phyloP scores from a whole-genome alignment of 225 moss, liverwort and hornwort genomes.

The Climacium dendroides region DNA sequence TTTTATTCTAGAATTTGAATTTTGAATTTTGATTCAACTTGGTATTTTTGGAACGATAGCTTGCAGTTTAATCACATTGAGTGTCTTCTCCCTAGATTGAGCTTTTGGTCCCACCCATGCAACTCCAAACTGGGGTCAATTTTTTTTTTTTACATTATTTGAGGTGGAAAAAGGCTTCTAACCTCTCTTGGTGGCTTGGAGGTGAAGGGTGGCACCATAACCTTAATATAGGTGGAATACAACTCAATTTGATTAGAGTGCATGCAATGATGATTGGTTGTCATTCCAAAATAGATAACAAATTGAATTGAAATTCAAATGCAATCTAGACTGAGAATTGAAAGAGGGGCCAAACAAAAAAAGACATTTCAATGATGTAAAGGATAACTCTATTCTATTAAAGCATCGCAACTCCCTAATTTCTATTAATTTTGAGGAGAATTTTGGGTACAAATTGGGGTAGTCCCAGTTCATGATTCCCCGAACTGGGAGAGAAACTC shows the following conservation, averaged over 20 bases:
- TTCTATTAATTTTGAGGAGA: not conserved
- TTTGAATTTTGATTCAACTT: not conserved
- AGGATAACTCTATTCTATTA: not conserved
- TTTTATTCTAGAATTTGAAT: not conserved
- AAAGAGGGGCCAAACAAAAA: not conserved
- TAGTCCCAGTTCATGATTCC: not conserved
- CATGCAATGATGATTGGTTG: not conserved
- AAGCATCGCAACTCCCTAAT: not conserved
- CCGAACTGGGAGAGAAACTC: not conserved
- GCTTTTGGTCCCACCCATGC: not conserved
- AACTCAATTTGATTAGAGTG: not conserved
- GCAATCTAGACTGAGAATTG: not conserved
- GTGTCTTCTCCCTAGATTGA: not conserved
- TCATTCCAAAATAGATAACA: not conserved
- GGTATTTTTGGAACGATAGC: not conserved
- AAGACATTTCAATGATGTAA: not conserved
- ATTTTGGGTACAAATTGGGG: too few species aligned
- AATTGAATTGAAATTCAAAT: not conserved
- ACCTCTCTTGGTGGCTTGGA: not conserved
- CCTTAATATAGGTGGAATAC: not conserved
- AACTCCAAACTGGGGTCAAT: not conserved
- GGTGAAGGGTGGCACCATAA: not conserved
- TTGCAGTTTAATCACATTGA: not conserved
- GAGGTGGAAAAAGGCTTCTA: not conserved
- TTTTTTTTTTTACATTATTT: not conserved